phyloP scores from a whole-genome alignment of 2,329 filamentous ascomycete species.

The Fusarium goolgardi region DNA sequence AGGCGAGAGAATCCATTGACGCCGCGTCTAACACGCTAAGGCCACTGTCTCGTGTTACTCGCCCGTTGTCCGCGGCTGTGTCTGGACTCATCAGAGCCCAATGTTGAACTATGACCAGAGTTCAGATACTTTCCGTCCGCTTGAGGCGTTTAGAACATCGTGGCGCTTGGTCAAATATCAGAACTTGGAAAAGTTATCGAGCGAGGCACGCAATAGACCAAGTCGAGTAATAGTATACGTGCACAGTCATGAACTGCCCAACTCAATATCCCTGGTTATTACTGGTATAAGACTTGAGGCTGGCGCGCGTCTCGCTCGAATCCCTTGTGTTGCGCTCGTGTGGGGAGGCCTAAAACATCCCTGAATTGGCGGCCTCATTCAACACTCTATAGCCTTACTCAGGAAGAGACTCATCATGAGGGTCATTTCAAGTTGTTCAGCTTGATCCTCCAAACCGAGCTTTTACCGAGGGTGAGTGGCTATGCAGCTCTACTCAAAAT shows the following conservation, averaged over 20 bases:
- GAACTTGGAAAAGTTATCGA: neutral
- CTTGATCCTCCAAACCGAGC: slow-evolving; percentile 1
- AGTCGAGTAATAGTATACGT: neutral
- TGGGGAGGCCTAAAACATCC: slow-evolving; percentile 7
- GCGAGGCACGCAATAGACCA: slow-evolving; percentile 22
- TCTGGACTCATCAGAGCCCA: slow-evolving; percentile 32
- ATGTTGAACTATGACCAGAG: slow-evolving; percentile 3
- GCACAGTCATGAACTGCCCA: slow-evolving; percentile 21
- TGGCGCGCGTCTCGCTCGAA: slow-evolving; percentile 32
- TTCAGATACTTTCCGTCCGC: slow-evolving; percentile 17
- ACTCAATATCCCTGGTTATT: slow-evolving; percentile 28
- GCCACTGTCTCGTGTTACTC: slow-evolving; percentile 46
- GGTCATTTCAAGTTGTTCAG: slow-evolving; percentile 6
- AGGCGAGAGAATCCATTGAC: slow-evolving; percentile 47
- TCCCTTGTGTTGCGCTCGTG: slow-evolving; percentile 23
- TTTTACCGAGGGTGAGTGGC: slow-evolving; percentile 9
- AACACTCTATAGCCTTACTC: slow-evolving; percentile 15
- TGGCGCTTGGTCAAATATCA: neutral
- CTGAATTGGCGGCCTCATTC: slow-evolving; percentile 37
- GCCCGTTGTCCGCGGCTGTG: slow-evolving; percentile 49
- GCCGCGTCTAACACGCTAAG: slow-evolving; percentile 51
- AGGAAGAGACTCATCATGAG: neutral
- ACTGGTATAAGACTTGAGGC: slow-evolving; percentile 33
- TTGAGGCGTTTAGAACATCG: slow-evolving; percentile 26
- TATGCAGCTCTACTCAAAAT: slow-evolving; percentile 9